Evolutionary conservation across 495 filamentous ascomycete species (phyloP).

Genomic region (Penicillium canescens): DNA sequence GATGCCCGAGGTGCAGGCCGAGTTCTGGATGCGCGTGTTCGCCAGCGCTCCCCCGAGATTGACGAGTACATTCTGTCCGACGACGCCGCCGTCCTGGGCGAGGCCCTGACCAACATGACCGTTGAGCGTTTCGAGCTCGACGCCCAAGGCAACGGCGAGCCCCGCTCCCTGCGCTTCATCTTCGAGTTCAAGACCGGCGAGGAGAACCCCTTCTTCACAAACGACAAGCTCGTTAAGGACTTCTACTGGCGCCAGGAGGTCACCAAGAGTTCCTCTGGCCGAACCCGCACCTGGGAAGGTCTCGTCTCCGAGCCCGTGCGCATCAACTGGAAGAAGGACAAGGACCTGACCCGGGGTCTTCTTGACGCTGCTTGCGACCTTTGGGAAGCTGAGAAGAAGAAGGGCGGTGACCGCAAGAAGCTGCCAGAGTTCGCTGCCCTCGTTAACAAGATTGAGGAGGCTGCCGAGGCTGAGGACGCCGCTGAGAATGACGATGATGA

Average conservation of each 20-base stretch:
- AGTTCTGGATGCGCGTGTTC: conserved; percentile 89
- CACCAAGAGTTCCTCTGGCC: conserved; percentile 33
- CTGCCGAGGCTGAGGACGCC: conserved; percentile 20
- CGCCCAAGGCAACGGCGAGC: conserved; percentile 51
- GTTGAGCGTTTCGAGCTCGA: conserved; percentile 78
- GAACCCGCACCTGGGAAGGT: conserved; percentile 62
- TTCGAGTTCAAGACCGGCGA: conserved; percentile 46
- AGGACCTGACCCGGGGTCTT: conserved; percentile 80
- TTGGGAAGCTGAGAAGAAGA: conserved; percentile 64
- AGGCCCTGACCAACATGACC: conserved; percentile 59
- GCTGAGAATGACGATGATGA: conserved; percentile 51
- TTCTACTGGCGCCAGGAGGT: conserved; percentile 73
- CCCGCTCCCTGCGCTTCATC: conserved; percentile 46
- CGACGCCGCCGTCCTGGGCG: conserved; percentile 68
- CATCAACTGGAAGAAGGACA: conserved; percentile 83
- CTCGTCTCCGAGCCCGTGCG: conserved; percentile 82
- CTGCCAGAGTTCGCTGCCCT: conserved; percentile 54
- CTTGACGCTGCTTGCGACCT: conserved; percentile 67
- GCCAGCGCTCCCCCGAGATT: conserved; percentile 80
- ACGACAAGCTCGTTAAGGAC: conserved; percentile 79
- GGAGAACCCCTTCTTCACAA: conserved; percentile 72
- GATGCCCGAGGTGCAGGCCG: conserved; percentile 56
- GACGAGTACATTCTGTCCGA: conserved; percentile 80
- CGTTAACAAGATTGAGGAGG: conserved; percentile 42
- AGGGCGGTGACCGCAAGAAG: conserved; percentile 32